phyloP scores from a whole-genome alignment of 129 eudicot genomes.

The Flaveria bidentis region DNA sequence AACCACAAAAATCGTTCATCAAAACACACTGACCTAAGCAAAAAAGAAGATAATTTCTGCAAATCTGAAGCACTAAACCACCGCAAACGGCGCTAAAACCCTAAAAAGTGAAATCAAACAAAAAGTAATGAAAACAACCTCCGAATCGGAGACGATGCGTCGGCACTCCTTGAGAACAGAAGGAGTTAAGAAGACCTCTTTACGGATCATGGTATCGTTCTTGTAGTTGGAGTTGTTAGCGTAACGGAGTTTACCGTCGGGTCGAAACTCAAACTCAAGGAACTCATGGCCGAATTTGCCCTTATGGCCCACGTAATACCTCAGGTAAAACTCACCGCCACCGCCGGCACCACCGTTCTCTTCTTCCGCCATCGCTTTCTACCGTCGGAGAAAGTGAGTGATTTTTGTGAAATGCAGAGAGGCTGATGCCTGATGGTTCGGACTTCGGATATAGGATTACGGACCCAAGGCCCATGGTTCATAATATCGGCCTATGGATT shows the following conservation, averaged over 20 bases:
- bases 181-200: constrained; percentile 92
- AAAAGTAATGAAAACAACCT: constrained; percentile 35
- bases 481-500: background rate
- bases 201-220: constrained; percentile 98
- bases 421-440: too few species aligned
- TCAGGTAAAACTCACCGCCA: constrained; percentile 79
- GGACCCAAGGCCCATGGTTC: background rate
- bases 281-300: constrained; percentile 98
- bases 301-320: constrained; percentile 96
- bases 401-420: background rate
- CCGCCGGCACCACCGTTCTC: constrained; percentile 51
- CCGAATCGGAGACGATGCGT: constrained; percentile 87
- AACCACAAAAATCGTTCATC: background rate
- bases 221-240: constrained; percentile 98
- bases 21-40: background rate
- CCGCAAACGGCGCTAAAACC: constrained; percentile 13
- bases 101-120: background rate
- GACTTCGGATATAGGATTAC: background rate
- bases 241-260: constrained; percentile 95
- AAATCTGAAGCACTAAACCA: background rate
- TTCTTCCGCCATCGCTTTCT: constrained; percentile 32
- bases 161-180: constrained; percentile 90
- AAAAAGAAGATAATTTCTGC: background rate
- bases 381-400: constrained; percentile 10
- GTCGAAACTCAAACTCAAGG: constrained; percentile 92